A percentile compares a stretch with the other conserved stretches of the same genome.
These are phyloP conservation scores for Rosa chinensis DNA, from an alignment of 306 rosid species.

Conservation along the genomic window DNA sequence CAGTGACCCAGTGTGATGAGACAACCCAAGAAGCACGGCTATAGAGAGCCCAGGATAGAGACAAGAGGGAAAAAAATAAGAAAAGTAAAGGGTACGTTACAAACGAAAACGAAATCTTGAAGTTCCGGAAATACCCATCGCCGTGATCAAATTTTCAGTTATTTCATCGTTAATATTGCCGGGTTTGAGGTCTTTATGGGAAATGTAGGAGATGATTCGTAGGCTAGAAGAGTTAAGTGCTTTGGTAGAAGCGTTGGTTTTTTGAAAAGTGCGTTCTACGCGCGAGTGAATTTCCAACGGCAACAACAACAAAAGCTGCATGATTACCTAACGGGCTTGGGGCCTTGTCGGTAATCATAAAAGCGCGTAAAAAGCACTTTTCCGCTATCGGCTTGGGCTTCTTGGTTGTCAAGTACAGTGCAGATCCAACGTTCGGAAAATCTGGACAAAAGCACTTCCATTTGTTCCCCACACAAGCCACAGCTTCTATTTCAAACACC, in stretches of 20 bases:
- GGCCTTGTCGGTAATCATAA: not conserved
- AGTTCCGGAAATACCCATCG: not conserved
- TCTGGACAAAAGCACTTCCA: not conserved
- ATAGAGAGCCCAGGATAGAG: not conserved
- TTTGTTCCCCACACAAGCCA: not conserved
- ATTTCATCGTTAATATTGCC: not conserved
- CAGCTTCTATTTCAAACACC: not conserved
- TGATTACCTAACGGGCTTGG: not conserved
- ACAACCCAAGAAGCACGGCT: slow-evolving; percentile 15
- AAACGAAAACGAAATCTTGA: too few relatives aligned
- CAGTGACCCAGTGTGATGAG: not conserved
- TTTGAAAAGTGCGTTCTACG: not conserved
- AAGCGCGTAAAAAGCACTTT: slow-evolving; percentile 12
- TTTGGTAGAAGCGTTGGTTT: too few relatives aligned
- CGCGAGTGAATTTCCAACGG: slow-evolving; percentile 6
- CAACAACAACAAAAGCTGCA: slow-evolving; percentile 1
- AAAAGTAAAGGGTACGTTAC: not conserved
- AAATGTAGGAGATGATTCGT: not conserved
- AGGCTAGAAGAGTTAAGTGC: not conserved
- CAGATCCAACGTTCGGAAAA: slow-evolving; percentile 14
- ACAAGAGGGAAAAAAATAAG: not conserved
- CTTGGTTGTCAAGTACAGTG: not conserved
- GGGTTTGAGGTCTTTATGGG: not conserved
- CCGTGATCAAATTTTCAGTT: not conserved
- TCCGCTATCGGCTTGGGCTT: not conserved